Percentiles rank a stretch among this genome's conserved stretches.
These are phyloP conservation scores for Aspergillus ostianus DNA, from an alignment of 495 filamentous ascomycete species.

Conservation along the genomic window DNA sequence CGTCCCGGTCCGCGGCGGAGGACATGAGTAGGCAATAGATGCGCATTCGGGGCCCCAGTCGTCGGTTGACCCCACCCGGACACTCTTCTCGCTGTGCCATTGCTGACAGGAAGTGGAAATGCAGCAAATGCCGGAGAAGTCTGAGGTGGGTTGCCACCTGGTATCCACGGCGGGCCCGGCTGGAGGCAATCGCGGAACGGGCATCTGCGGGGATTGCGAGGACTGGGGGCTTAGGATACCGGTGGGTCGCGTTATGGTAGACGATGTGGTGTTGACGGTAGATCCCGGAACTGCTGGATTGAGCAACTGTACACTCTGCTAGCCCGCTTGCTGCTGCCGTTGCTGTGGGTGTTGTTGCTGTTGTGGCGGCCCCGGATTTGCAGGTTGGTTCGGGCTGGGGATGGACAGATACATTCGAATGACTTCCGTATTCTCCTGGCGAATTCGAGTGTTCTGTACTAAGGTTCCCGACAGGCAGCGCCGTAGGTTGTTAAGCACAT, in stretches of 20 bases:
- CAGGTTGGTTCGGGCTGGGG: neutral
- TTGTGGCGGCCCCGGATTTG: neutral
- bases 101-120: neutral
- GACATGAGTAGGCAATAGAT: neutral
- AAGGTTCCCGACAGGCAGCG: constrained; percentile 4
- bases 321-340: neutral
- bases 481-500: constrained; percentile 19
- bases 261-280: neutral
- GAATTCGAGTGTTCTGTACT: constrained; percentile 7
- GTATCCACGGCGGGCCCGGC: too few species aligned
- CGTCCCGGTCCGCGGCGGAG: neutral
- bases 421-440: constrained; percentile 15
- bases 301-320: neutral
- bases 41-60: neutral
- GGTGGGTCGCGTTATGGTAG: neutral
- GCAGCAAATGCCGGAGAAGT: neutral
- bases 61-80: neutral
- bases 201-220: neutral
- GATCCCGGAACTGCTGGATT: neutral
- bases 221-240: neutral
- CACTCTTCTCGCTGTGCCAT: neutral
- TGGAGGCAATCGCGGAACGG: too few species aligned
- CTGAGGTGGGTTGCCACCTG: neutral
- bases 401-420: constrained; percentile 13
- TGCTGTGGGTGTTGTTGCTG: neutral